phyloP scores from a whole-genome alignment of 768 basidiomycete genomes.

The Mycena filopes region DNA sequence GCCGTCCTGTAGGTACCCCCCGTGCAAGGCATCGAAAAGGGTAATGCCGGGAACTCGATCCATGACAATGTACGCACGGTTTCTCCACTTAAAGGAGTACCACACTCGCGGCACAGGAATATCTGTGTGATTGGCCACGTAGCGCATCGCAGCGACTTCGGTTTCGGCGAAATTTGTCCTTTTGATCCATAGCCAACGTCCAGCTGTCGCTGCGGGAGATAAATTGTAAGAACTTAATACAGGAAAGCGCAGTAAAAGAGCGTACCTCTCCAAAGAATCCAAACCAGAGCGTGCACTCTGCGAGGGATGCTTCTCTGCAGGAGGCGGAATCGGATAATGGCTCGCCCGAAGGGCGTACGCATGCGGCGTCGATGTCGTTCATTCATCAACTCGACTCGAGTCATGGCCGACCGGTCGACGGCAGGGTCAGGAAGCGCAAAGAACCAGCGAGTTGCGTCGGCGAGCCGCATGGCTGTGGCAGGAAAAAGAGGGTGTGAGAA shows the following conservation, averaged over 20 bases:
- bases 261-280: conserved; percentile 7
- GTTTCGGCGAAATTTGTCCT: conserved; percentile 11
- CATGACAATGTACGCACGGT: conserved; percentile 25
- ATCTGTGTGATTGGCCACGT: conserved; percentile 28
- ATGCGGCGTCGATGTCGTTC: not conserved
- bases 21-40: conserved; percentile 8
- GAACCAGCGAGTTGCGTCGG: conserved; percentile 7
- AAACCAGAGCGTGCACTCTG: conserved; percentile 2
- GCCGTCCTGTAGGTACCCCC: conserved; percentile 15
- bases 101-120: conserved; percentile 33
- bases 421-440: conserved; percentile 13
- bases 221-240: not conserved
- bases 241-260: not conserved
- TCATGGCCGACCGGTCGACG: conserved; percentile 10
- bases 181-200: conserved; percentile 41
- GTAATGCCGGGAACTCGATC: conserved; percentile 21
- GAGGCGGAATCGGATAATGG: not conserved
- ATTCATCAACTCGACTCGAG: not conserved
- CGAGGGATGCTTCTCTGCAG: not conserved
- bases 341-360: conserved; percentile 17
- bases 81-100: conserved; percentile 23
- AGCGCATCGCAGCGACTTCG: conserved; percentile 29
- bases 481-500: not conserved
- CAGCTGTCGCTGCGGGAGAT: conserved; percentile 45
- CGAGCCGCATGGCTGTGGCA: conserved; percentile 1